phyloP scores from a whole-genome alignment of 495 filamentous ascomycete species.

The Penicillium antarcticum region DNA sequence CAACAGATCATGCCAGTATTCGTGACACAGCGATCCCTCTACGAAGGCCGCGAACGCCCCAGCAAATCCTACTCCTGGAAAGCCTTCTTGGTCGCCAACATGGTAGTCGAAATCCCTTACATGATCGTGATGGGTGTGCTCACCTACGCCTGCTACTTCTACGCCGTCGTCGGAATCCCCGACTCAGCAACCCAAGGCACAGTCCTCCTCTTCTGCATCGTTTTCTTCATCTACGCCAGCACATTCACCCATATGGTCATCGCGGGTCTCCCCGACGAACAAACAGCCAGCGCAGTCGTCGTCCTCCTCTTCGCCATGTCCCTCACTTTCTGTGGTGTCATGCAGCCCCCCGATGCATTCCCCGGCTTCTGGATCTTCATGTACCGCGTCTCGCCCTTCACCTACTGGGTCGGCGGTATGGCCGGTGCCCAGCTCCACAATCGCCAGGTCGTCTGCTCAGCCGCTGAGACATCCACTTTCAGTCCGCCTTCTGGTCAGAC shows the following conservation, averaged over 20 bases:
- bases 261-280: slow-evolving; percentile 51
- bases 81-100: slow-evolving; percentile 62
- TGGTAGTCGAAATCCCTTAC: slow-evolving; percentile 54
- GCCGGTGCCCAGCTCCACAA: slow-evolving; percentile 53
- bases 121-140: slow-evolving; percentile 40
- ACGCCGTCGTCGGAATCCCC: slow-evolving; percentile 38
- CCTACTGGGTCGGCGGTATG: slow-evolving; percentile 57
- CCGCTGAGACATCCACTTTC: slow-evolving; percentile 53
- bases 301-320: slow-evolving; percentile 55
- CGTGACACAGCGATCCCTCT: slow-evolving; percentile 59
- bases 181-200: slow-evolving; percentile 43
- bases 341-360: slow-evolving; percentile 54
- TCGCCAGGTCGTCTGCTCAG: slow-evolving; percentile 50
- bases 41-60: slow-evolving; percentile 63
- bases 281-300: slow-evolving; percentile 51
- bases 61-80: slow-evolving; percentile 69
- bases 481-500: slow-evolving; percentile 43
- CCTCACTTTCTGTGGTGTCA: slow-evolving; percentile 56
- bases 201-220: slow-evolving; percentile 48
- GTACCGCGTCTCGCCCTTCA: slow-evolving; percentile 50
- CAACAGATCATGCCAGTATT: slow-evolving; percentile 65
- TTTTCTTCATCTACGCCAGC: slow-evolving; percentile 46
- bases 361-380: slow-evolving; percentile 60
- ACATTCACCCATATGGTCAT: slow-evolving; percentile 57
- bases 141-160: slow-evolving; percentile 49